Conservation (phyloP, 2,329 filamentous ascomycete genomes). For the Fusarium continuum region DNA sequence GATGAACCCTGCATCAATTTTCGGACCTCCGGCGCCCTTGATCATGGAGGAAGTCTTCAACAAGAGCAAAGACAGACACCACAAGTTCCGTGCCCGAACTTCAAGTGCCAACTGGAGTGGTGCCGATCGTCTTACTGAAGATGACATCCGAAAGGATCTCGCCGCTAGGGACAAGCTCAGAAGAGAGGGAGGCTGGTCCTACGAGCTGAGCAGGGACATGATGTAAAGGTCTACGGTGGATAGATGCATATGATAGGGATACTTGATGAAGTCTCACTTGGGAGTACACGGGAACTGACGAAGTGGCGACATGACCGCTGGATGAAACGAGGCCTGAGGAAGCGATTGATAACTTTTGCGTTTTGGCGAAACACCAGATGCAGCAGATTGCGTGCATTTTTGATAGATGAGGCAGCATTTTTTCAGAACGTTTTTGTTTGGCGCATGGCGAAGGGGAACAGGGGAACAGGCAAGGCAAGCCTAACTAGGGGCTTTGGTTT, state of each 20-base stretch:
- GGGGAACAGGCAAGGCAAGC: too few species aligned
- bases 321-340: constrained; percentile 9
- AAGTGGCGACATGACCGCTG: constrained; percentile 15
- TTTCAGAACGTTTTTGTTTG: constrained; percentile 30
- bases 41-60: constrained; percentile 97
- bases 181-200: constrained; percentile 86
- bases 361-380: constrained; percentile 25
- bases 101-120: constrained; percentile 95
- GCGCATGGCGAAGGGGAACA: constrained; percentile 35
- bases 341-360: constrained; percentile 27
- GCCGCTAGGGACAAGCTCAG: constrained; percentile 82
- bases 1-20: constrained; percentile 84
- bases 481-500: background rate
- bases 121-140: constrained; percentile 82
- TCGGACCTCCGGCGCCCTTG: constrained; percentile 86
- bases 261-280: constrained; percentile 9
- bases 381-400: constrained; percentile 38
- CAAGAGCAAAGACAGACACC: constrained; percentile 84
- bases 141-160: constrained; percentile 83
- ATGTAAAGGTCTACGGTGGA: constrained; percentile 43
- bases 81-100: constrained; percentile 89
- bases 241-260: constrained; percentile 24
- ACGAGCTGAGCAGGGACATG: constrained; percentile 64
- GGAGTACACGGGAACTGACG: constrained; percentile 3
- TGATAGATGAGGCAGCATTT: constrained; percentile 18